Base-by-base conservation (phyloP, 2,329 filamentous ascomycete genomes). In the Aureobasidium mangrovei region DNA sequence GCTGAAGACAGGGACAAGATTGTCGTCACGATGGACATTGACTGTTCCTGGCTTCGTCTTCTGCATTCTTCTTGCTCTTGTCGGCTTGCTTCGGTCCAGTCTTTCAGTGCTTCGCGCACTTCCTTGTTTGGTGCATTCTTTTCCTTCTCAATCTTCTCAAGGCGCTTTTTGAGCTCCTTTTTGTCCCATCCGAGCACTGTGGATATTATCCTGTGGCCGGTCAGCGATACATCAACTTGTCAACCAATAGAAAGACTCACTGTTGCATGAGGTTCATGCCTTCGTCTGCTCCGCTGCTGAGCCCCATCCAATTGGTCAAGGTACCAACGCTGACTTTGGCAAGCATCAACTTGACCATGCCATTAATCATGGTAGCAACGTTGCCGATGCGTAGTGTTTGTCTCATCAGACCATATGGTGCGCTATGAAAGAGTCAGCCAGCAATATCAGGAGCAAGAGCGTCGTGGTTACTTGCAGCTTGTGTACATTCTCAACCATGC, bases 261-360 rank as follows among this genome's bases (percentile, higher is more conserved):
- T 78, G 75, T 67, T 91, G 87, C 60, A 93, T 67, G 7, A 91
- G 67, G 64, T 91, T 93, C 85, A 88, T 88, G 44, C 87, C 87
- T 60, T 90, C 85, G 58, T 88, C 82, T 0, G 83, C 79, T 44
- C 81, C 81, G 44, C 80, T 78, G 0, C 84, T 90, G 38, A 88
- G 66, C 0, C 88, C 86, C 8, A 91, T 77, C 84, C 85, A 91
- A 65, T 90, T 91, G 4, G 87, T 88, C 48, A 91, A 70, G 6
- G 82, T 82, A 1, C 81, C 82, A 4, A 91, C 74, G 60, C 85
- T 86, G 55, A 90, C 72, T 69, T 93, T 93, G n/a, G 86, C 83
- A 10, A 93, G 75, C 12, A 91, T 75, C 12, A 91, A 71, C 52
- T 76, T 79, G 66, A 87, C 77, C 77, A 91, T 83, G 56, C 78